Percentiles rank a stretch among this genome's conserved stretches.
phyloP scores from a whole-genome alignment of 2,329 filamentous ascomycete species.

The Phaeosphaeria sp. region DNA sequence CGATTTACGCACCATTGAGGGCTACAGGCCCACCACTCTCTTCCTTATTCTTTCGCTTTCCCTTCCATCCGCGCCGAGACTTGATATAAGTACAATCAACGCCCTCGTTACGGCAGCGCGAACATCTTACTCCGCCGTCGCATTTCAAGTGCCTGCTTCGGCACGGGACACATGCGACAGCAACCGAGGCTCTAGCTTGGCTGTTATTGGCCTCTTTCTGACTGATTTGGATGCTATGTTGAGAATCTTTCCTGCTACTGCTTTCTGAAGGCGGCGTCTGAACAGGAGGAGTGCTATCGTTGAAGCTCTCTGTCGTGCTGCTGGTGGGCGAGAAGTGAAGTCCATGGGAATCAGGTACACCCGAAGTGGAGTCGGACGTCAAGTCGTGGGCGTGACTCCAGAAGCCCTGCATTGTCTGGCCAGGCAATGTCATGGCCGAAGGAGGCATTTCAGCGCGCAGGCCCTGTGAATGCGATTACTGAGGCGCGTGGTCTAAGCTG shows the following conservation, averaged over 20 bases:
- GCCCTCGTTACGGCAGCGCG: constrained; percentile 54
- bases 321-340: constrained; percentile 39
- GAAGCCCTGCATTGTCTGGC: constrained; percentile 32
- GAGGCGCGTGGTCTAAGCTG: constrained; percentile 14
- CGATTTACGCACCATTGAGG: constrained; percentile 27
- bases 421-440: constrained; percentile 36
- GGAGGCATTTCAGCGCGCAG: constrained; percentile 19
- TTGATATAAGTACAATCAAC: constrained; percentile 60
- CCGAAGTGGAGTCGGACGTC: constrained; percentile 31
- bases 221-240: constrained; percentile 22
- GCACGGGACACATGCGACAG: constrained; percentile 60
- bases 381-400: constrained; percentile 39
- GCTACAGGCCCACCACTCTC: constrained; percentile 32
- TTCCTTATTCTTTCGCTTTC: constrained; percentile 49
- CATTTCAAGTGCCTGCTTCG: constrained; percentile 61
- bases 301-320: constrained; percentile 39
- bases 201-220: constrained; percentile 26
- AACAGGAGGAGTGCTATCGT: constrained; percentile 36
- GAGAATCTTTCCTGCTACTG: constrained; percentile 21
- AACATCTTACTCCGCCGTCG: constrained; percentile 57
- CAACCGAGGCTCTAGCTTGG: constrained; percentile 43
- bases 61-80: constrained; percentile 59
- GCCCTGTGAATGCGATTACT: constrained; percentile 8
- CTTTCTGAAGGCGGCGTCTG: constrained; percentile 40
- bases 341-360: constrained; percentile 26